Evolutionary conservation across 192 early-diverging fungal species (phyloP).

Genomic region (Coemansia pectinata): DNA sequence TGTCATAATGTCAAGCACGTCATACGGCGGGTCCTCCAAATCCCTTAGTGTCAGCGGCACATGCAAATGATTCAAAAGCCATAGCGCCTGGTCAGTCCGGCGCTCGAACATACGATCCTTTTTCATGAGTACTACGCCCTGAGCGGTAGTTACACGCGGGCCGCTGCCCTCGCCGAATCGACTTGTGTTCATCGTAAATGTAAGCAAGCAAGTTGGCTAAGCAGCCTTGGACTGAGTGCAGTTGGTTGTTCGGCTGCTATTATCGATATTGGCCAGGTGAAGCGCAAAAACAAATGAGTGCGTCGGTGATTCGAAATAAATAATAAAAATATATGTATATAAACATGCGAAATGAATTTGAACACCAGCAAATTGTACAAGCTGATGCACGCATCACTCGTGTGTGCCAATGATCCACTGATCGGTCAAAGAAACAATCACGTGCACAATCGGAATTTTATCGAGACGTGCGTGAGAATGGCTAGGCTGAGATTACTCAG

Average conservation of each 20-base stretch:
- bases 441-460: background rate
- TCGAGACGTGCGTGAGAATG: background rate
- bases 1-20: conserved; percentile 36
- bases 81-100: conserved; percentile 44
- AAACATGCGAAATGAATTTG: too few relatives aligned
- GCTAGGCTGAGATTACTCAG: background rate
- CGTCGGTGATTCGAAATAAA: background rate
- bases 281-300: background rate
- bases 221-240: background rate
- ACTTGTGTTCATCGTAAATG: conserved; percentile 18
- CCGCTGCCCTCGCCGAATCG: conserved; percentile 13
- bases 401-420: background rate
- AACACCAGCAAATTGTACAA: too few relatives aligned
- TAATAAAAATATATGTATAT: background rate
- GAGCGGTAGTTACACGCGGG: conserved; percentile 17
- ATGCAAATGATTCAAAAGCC: conserved; percentile 51
- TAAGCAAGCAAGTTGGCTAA: background rate
- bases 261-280: background rate
- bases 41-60: conserved; percentile 43
- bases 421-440: background rate
- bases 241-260: too few relatives aligned
- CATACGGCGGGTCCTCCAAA: conserved; percentile 34
- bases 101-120: conserved; percentile 32
- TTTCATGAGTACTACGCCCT: conserved; percentile 34
- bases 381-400: background rate